Evolutionary conservation across 1,284 basidiomycete species (phyloP).

Genomic region (Pisolithus thermaeus): DNA sequence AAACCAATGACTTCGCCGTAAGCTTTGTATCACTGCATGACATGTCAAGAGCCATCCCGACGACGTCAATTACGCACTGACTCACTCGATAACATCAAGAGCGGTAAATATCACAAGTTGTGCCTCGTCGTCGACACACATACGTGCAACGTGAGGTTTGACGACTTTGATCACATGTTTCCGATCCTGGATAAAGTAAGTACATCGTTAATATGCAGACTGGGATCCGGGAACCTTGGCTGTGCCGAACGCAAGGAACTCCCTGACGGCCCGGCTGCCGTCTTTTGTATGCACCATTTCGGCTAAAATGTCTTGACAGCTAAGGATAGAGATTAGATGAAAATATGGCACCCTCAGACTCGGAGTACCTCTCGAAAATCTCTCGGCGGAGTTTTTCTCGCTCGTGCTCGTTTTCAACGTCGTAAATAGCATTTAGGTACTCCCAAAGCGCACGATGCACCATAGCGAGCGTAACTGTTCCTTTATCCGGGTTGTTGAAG

Average conservation of each 20-base stretch:
- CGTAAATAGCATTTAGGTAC: slow-evolving; percentile 54
- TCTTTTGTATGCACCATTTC: slow-evolving; percentile 92
- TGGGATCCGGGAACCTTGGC: slow-evolving; percentile 54
- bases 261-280: slow-evolving; percentile 78
- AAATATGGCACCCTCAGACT: neutral
- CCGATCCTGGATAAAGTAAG: slow-evolving; percentile 52
- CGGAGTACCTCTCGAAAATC: slow-evolving; percentile 62
- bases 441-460: slow-evolving; percentile 82
- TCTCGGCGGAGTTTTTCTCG: slow-evolving; percentile 57
- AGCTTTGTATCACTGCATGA: slow-evolving; percentile 76
- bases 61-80: slow-evolving; percentile 6
- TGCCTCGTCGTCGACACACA: slow-evolving; percentile 82
- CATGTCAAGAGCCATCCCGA: slow-evolving; percentile 4
- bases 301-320: slow-evolving; percentile 76
- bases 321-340: slow-evolving; percentile 21
- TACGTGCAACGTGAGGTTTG: slow-evolving; percentile 80
- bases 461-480: slow-evolving; percentile 76
- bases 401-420: slow-evolving; percentile 50
- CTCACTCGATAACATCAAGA: slow-evolving; percentile 81
- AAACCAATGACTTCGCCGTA: slow-evolving; percentile 69
- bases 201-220: neutral
- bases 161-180: slow-evolving; percentile 84
- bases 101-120: slow-evolving; percentile 85
- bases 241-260: slow-evolving; percentile 73
- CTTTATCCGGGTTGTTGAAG: slow-evolving; percentile 87